Conservation (phyloP, 805 yeast species). For the Ogataea glucozyma region DNA sequence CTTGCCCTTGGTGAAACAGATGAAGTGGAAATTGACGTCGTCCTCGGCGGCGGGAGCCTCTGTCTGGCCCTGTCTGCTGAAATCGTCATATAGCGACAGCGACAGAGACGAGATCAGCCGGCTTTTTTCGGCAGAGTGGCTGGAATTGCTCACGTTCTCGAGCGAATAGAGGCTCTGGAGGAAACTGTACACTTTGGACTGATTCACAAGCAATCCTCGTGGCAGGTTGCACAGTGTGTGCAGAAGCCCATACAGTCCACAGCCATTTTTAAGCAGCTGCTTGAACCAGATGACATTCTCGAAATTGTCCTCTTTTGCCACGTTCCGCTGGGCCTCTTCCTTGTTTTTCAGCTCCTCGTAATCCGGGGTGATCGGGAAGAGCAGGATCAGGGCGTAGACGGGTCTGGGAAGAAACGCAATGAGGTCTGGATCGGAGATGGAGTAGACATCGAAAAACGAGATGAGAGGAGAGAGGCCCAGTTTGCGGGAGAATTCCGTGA, state of each 20-base stretch:
- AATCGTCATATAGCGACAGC: conserved; percentile 40
- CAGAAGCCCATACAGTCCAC: conserved; percentile 87
- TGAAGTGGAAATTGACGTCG: conserved; percentile 70
- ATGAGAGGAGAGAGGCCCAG: conserved; percentile 66
- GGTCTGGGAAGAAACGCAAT: conserved; percentile 83
- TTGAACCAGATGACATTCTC: conserved; percentile 67
- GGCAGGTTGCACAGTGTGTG: conserved; percentile 57
- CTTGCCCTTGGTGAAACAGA: conserved; percentile 60
- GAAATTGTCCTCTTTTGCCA: conserved; percentile 31
- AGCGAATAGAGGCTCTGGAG: conserved; percentile 9
- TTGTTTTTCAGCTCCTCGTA: conserved; percentile 54
- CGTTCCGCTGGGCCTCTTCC: conserved; percentile 25
- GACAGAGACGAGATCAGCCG: conserved; percentile 32
- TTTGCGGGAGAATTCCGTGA: conserved; percentile 63
- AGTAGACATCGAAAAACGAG: conserved; percentile 77
- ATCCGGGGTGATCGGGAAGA: conserved; percentile 73
- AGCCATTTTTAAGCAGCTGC: conserved; percentile 84
- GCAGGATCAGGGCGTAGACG: conserved; percentile 66
- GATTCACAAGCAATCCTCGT: conserved; percentile 42
- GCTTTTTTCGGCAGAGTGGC: conserved; percentile 26
- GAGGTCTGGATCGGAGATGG: conserved; percentile 81
- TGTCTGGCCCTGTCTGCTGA: conserved; percentile 60
- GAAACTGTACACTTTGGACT: conserved; percentile 33
- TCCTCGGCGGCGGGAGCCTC: conserved; percentile 61
- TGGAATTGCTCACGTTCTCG: conserved; percentile 21